These are phyloP conservation scores for Xenosphaeropsis pyriputrescens DNA, from an alignment of 2,329 filamentous ascomycete genomes.

Conservation along the genomic window DNA sequence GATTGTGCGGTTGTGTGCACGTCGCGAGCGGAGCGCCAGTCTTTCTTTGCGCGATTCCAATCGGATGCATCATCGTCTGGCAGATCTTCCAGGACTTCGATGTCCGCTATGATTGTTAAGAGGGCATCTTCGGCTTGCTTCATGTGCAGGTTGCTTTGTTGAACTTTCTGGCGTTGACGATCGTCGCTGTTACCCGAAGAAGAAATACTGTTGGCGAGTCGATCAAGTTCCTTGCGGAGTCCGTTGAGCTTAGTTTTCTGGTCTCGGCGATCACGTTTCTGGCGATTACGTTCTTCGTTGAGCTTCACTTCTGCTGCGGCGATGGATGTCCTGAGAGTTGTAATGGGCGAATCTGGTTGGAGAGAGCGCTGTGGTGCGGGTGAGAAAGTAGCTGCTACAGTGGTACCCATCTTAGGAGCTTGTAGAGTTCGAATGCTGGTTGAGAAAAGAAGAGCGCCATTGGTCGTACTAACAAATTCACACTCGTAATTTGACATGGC, in stretches of 20 bases:
- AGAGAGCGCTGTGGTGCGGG: slow-evolving; percentile 41
- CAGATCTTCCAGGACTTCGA: slow-evolving; percentile 49
- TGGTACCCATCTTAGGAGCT: slow-evolving; percentile 10
- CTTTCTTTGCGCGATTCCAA: slow-evolving; percentile 38
- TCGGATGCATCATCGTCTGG: slow-evolving; percentile 44
- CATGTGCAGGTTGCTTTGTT: slow-evolving; percentile 62
- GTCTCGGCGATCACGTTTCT: slow-evolving; percentile 60
- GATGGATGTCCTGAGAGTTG: slow-evolving; percentile 65
- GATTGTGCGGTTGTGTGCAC: slow-evolving; percentile 24
- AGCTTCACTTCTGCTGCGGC: slow-evolving; percentile 57
- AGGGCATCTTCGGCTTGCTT: slow-evolving; percentile 47
- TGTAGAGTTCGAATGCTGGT: slow-evolving; percentile 40
- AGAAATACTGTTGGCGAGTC: slow-evolving; percentile 47
- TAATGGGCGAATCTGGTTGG: slow-evolving; percentile 62
- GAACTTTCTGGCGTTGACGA: slow-evolving; percentile 58
- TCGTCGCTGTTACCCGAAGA: slow-evolving; percentile 63
- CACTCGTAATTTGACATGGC: slow-evolving; percentile 65
- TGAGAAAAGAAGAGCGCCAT: slow-evolving; percentile 52
- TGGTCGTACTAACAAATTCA: slow-evolving; percentile 58
- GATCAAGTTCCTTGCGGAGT: slow-evolving; percentile 61
- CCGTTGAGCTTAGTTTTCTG: slow-evolving; percentile 55
- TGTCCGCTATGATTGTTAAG: slow-evolving; percentile 36
- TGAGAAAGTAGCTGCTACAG: slow-evolving; percentile 14
- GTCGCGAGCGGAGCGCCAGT: slow-evolving; percentile 32
- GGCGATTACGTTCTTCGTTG: slow-evolving; percentile 50